Conservation (phyloP, 106 monocot species). For the Gastrodia elata region DNA sequence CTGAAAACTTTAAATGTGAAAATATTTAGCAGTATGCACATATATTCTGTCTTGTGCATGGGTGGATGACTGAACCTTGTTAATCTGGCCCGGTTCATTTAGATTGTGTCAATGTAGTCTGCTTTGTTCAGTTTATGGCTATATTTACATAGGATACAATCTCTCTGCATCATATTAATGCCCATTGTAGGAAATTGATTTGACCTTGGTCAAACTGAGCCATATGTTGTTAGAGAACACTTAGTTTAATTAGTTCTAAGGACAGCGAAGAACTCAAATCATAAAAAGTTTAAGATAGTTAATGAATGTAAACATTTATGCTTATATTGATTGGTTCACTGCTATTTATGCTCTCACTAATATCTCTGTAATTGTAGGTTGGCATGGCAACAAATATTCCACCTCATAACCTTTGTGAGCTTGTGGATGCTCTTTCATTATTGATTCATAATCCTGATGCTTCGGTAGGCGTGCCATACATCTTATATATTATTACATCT, state of each 20-base stretch:
- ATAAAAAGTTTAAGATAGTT: not conserved
- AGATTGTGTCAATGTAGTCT: not conserved
- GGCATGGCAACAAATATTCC: slow-evolving; percentile 99
- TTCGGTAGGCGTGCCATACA: slow-evolving; percentile 37
- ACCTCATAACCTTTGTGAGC: slow-evolving; percentile 90
- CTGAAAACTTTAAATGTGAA: too few species aligned
- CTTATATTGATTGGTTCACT: not conserved
- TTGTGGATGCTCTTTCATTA: slow-evolving; percentile 85
- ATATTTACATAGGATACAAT: not conserved
- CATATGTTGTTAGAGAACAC: too few species aligned
- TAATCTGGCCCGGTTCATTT: not conserved
- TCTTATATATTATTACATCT: not conserved
- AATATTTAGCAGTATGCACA: too few species aligned
- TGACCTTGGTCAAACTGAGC: too few species aligned
- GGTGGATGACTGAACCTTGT: not conserved
- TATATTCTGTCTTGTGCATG: not conserved
- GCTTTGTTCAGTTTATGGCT: not conserved
- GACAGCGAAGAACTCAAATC: not conserved
- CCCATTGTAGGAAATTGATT: too few species aligned
- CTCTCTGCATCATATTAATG: too few species aligned
- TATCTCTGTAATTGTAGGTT: slow-evolving; percentile 38
- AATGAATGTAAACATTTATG: not conserved
- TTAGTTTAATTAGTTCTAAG: too few species aligned
- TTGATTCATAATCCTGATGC: slow-evolving; percentile 91
- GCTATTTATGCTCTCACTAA: not conserved